Evolutionary conservation across 495 filamentous ascomycete genomes (phyloP).

Genomic region (Penicillium cosmopolitanum): DNA sequence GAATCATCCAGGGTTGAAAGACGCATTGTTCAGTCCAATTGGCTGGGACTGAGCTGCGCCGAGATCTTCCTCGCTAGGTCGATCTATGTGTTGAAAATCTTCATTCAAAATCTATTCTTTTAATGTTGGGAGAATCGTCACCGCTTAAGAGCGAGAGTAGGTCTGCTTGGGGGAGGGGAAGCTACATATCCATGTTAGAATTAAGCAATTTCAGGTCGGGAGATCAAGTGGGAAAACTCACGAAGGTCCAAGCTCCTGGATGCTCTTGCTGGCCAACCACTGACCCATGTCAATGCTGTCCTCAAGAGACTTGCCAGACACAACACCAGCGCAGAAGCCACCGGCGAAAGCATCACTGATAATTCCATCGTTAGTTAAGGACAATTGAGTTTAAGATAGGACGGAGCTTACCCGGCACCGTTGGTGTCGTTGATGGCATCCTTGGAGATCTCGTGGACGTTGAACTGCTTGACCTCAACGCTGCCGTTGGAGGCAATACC

Average conservation of each 20-base stretch:
- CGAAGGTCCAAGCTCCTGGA: conserved; percentile 94
- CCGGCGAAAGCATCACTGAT: conserved; percentile 91
- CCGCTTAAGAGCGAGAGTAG: conserved; percentile 55
- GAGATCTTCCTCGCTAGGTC: conserved; percentile 16
- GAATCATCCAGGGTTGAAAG: conserved; percentile 45
- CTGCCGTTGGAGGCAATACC: conserved; percentile 67
- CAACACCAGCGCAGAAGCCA: conserved; percentile 87
- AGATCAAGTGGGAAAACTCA: conserved; percentile 52
- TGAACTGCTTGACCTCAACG: conserved; percentile 71
- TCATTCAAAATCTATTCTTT: conserved; percentile 1
- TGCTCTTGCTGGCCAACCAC: conserved; percentile 91
- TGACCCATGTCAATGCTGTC: conserved; percentile 84
- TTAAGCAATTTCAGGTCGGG: background rate
- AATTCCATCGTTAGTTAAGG: conserved; percentile 19
- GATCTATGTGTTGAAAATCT: conserved; percentile 20
- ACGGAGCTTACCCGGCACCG: conserved; percentile 73
- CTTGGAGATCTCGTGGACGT: conserved; percentile 74
- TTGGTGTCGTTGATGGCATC: conserved; percentile 91
- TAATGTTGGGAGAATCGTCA: conserved; percentile 20
- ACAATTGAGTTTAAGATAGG: background rate
- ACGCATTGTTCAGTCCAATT: conserved; percentile 21
- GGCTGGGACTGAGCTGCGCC: conserved; percentile 17
- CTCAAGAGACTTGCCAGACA: conserved; percentile 77
- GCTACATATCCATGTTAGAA: conserved; percentile 43
- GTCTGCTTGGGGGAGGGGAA: conserved; percentile 84